Evolutionary conservation across 2,329 filamentous ascomycete genomes (phyloP).

Genomic region (Xylaria polymorpha): DNA sequence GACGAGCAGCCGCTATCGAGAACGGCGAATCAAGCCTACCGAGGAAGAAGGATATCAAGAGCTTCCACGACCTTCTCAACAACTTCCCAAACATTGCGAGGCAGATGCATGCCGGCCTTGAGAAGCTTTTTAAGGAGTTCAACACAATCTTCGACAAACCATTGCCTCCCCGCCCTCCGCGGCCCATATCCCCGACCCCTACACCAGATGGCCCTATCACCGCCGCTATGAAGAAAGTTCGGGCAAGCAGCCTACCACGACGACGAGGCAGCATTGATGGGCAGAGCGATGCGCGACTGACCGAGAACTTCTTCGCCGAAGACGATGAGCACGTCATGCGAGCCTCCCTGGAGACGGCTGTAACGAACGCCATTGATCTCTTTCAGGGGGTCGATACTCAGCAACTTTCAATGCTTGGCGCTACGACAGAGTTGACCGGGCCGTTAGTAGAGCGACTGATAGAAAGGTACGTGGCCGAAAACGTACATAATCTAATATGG

Average conservation of each 20-base stretch:
- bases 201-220: constrained; percentile 67
- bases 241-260: constrained; percentile 61
- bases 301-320: constrained; percentile 78
- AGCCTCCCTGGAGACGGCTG: constrained; percentile 87
- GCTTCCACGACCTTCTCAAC: constrained; percentile 88
- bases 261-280: constrained; percentile 53
- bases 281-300: constrained; percentile 59
- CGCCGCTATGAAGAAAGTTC: constrained; percentile 65
- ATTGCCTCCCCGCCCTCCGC: constrained; percentile 79
- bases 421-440: constrained; percentile 92
- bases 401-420: constrained; percentile 88
- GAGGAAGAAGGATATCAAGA: constrained; percentile 89
- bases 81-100: constrained; percentile 95
- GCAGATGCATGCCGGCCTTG: constrained; percentile 93
- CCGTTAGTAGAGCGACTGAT: constrained; percentile 93
- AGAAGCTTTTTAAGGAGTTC: constrained; percentile 91
- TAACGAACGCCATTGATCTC: constrained; percentile 92
- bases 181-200: constrained; percentile 68
- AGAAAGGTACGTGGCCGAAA: constrained; percentile 92
- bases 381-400: constrained; percentile 97
- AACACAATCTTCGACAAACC: constrained; percentile 86
- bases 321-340: constrained; percentile 94
- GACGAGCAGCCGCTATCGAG: constrained; percentile 53
- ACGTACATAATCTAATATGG: constrained; percentile 90
- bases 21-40: constrained; percentile 62